Base-by-base conservation (phyloP, 257 asterid species). In the Solanum chiquidenum region DNA sequence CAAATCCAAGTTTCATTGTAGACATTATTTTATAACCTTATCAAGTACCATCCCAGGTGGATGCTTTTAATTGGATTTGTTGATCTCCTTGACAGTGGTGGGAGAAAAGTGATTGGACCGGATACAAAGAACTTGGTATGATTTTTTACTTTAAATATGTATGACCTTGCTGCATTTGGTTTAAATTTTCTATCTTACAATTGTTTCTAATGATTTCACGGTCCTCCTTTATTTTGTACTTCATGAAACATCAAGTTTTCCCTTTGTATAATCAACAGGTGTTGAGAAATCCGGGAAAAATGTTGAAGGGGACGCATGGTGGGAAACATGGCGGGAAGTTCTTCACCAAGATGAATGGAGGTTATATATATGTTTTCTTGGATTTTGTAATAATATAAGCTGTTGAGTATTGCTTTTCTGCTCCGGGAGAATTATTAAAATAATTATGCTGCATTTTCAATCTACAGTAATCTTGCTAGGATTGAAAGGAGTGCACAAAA, bases 91-190 rank as follows among this genome's bases (percentile, higher is more conserved):
- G 98, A 94, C 99, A 97, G 99, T 97, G 99, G 99, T 97, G 99
- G 99, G 99, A 97, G 95, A 96, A 96, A 93, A 97, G 99, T 93
- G 98, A 97, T 91, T 97, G 99, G 99, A 96, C 98, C 6, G 99
- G 99, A 90, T 96, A 95, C 95, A 97, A 96, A 93, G 99, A 97
- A 92, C 97, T 97, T 89, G 99, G 99, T 97, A 95, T 35, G 60
- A 7, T n/a, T 16, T 46, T 71, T 37, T 42, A 52, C 60, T 66
- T 44, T 68, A 31, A 49, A 18, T 82, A 31, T 82, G 85, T 46
- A 82, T 29, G 9, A 29, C 40, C 18, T 29, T 7, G 42, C 42
- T 29, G 69, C 42, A 82, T 80, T 18, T 49, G 69, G 31, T 20
- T 40, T 46, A 80, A 16, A 33, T 46, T 82, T 27, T 80, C 40